Conservation (phyloP, 2,329 filamentous ascomycete species). For the Sporothrix euskadiensis region DNA sequence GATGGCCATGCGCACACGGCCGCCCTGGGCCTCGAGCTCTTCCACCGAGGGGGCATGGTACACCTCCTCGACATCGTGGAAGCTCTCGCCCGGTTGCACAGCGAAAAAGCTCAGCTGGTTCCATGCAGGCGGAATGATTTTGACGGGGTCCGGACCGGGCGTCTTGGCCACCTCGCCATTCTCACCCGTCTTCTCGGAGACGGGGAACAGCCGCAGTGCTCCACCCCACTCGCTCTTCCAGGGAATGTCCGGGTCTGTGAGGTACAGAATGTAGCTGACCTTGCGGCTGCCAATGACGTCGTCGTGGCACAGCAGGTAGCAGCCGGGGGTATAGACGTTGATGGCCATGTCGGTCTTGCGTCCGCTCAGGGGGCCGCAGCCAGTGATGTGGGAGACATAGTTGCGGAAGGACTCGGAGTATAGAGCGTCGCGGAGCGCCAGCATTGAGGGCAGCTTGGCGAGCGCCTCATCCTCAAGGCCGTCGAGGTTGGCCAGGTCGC, state of each 20-base stretch:
- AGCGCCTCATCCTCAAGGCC: slow-evolving; percentile 86
- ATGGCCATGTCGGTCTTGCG: slow-evolving; percentile 99
- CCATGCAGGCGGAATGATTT: slow-evolving; percentile 90
- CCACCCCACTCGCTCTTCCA: slow-evolving; percentile 95
- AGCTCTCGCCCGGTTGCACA: slow-evolving; percentile 96
- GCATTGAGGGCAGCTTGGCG: slow-evolving; percentile 82
- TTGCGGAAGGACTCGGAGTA: slow-evolving; percentile 88
- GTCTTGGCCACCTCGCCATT: slow-evolving; percentile 76
- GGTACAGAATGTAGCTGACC: slow-evolving; percentile 95
- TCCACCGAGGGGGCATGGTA: slow-evolving; percentile 67
- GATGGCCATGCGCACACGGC: slow-evolving; percentile 91
- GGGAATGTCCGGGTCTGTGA: slow-evolving; percentile 85
- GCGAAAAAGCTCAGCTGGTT: slow-evolving; percentile 98
- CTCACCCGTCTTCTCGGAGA: slow-evolving; percentile 62
- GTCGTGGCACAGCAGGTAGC: slow-evolving; percentile 93
- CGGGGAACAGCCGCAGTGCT: slow-evolving; percentile 82
- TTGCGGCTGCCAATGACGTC: slow-evolving; percentile 97
- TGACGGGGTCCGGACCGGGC: slow-evolving; percentile 73
- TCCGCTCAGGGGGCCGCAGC: slow-evolving; percentile 82
- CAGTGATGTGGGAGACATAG: slow-evolving; percentile 84
- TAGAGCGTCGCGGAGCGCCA: slow-evolving; percentile 87
- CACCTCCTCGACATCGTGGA: slow-evolving; percentile 98
- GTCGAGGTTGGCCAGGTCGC: slow-evolving; percentile 94
- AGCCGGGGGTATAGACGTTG: slow-evolving; percentile 96
- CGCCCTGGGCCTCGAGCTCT: slow-evolving; percentile 66